phyloP scores from a whole-genome alignment of 495 filamentous ascomycete species.

The Podospora australis region DNA sequence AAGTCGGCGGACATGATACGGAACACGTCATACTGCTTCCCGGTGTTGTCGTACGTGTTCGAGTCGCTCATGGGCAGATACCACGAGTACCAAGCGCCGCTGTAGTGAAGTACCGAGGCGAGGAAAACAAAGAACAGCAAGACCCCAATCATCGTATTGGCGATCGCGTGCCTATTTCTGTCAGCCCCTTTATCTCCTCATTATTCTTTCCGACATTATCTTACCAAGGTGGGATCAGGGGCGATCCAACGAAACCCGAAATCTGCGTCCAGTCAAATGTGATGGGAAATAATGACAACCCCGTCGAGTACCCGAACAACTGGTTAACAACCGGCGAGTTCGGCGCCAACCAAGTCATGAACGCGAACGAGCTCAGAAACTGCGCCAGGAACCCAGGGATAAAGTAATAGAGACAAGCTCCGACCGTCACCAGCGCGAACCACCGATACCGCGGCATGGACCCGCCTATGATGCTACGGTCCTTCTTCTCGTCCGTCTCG shows the following conservation, averaged over 20 bases:
- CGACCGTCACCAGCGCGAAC: constrained; percentile 47
- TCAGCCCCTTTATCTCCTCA: constrained; percentile 1
- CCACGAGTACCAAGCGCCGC: constrained; percentile 57
- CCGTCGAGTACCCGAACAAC: constrained; percentile 59
- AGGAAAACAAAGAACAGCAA: constrained; percentile 46
- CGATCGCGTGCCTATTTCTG: constrained; percentile 43
- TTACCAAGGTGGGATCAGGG: constrained; percentile 53
- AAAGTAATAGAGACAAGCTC: constrained; percentile 53
- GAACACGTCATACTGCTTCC: constrained; percentile 47
- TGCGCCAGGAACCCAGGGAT: constrained; percentile 55
- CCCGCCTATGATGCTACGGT: constrained; percentile 46
- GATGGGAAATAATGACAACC: constrained; percentile 54
- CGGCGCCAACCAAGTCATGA: constrained; percentile 55
- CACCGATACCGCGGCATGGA: constrained; percentile 53
- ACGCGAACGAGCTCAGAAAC: constrained; percentile 53
- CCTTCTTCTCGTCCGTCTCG: constrained; percentile 43
- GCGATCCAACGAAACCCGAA: constrained; percentile 50
- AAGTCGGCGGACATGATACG: constrained; percentile 45
- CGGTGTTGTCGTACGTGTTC: constrained; percentile 58
- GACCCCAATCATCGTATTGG: constrained; percentile 58
- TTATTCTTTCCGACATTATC: constrained; percentile 5
- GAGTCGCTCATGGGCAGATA: constrained; percentile 56
- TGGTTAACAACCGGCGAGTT: constrained; percentile 62
- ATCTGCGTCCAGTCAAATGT: constrained; percentile 64
- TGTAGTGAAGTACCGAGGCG: constrained; percentile 52